Evolutionary conservation across 164 flowering plant genomes (phyloP).

Genomic region (Dillenia turbinata): DNA sequence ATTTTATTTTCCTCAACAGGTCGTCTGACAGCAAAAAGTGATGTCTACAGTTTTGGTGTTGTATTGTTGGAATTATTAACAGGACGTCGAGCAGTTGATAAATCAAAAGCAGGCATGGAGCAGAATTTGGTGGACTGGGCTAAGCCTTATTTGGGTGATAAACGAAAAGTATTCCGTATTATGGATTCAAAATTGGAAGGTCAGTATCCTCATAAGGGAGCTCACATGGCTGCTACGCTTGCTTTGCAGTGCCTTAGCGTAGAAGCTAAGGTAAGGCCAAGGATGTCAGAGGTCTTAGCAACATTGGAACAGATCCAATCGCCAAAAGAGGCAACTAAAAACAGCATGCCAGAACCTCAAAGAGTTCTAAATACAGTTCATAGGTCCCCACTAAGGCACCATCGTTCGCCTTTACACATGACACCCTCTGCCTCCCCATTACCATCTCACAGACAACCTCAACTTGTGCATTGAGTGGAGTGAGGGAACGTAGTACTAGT

Average conservation of each 20-base stretch:
- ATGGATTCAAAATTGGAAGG: conserved; percentile 66
- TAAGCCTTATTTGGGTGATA: conserved; percentile 53
- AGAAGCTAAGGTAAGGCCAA: conserved; percentile 61
- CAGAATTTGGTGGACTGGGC: conserved; percentile 77
- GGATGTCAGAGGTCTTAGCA: conserved; percentile 60
- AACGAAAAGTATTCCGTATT: conserved; percentile 53
- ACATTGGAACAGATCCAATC: conserved; percentile 55
- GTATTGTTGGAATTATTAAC: conserved; percentile 62
- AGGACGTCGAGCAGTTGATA: conserved; percentile 58
- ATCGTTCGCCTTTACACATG: conserved; percentile 28
- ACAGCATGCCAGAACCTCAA: conserved; percentile 21
- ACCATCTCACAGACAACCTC: neutral
- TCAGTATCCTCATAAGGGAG: conserved; percentile 72
- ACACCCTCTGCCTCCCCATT: conserved; percentile 30
- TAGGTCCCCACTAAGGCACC: conserved; percentile 32
- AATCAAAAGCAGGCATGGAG: conserved; percentile 42
- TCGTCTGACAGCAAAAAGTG: conserved; percentile 55
- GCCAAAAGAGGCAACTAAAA: conserved; percentile 29
- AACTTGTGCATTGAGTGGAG: no score
- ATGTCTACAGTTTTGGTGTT: conserved; percentile 82
- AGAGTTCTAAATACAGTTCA: conserved; percentile 10
- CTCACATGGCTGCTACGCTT: conserved; percentile 49
- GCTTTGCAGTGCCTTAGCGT: conserved; percentile 54
- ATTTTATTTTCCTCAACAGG: conserved; percentile 24
- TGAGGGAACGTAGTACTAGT: neutral